Base-by-base conservation (phyloP, 345 rosid species). In the Melaleuca alternifolia region DNA sequence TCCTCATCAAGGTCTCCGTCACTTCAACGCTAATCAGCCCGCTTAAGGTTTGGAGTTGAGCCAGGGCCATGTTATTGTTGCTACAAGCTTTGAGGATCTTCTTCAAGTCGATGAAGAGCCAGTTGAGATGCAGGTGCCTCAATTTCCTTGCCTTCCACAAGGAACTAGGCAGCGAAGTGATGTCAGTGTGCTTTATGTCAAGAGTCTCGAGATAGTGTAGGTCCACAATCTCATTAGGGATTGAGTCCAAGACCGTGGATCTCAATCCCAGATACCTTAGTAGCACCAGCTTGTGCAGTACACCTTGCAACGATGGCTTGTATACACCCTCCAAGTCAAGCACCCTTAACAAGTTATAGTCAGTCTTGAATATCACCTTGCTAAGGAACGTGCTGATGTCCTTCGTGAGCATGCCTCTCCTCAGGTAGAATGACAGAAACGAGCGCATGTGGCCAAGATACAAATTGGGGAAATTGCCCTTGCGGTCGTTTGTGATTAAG, bases 251-350 rank as follows among this genome's bases (percentile, higher is more conserved):
- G 23, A 46, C 83, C 8, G 91, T 89, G 37, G 88, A 88, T 51
- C 91, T 88, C 89, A 88, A 77, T 50, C 91, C 91, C 24, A 90
- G 57, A 88, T 90, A 88, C 87, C 84, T 90, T 51, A 77, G 48
- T 6, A 61, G 83, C 81, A 51, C 81, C 53, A 90, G 79, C 37
- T 85, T 84, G 26, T 83, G 77, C 4, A 89, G 75, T 10, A 61
- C 41, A 7, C 75, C 21, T 3, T 86, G 86, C 21, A 90, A 77
- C 81, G 86, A 54, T 3, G 92, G 90, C 75, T 85, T 77, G 41
- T 85, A 87, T 4, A 89, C 87, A 18, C 86, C 62, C 51, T 90
- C 90, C n/a, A 89, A 84, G 24, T 90, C 90, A 15, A 90, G 89
- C 14, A 28, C 41, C 41, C 5, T 62, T 28, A 28, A 2, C 21